Evolutionary conservation across 257 asterid genomes (phyloP).

Genomic region (Echites panduratus): DNA sequence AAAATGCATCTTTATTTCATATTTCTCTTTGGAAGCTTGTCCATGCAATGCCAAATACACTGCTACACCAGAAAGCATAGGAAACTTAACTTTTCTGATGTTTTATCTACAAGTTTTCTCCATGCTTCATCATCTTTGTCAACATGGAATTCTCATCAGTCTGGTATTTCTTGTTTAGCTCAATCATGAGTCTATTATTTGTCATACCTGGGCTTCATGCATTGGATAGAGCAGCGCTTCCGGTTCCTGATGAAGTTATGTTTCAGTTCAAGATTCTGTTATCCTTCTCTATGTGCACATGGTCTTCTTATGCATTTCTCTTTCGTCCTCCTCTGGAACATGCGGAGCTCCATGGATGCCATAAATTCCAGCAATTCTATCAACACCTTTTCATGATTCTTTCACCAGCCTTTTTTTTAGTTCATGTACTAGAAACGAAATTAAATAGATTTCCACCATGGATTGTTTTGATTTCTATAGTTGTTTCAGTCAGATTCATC

Average conservation of each 20-base stretch:
- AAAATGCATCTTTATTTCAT: not conserved
- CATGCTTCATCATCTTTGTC: not conserved
- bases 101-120: not conserved
- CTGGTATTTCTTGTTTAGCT: constrained; percentile 18
- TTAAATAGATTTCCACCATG: not conserved
- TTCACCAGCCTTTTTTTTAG: not conserved
- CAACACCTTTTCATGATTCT: not conserved
- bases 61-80: not conserved
- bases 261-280: not conserved
- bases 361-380: constrained; percentile 5
- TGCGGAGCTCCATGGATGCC: not conserved
- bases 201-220: constrained; percentile 1
- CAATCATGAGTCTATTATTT: constrained; percentile 5
- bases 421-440: not conserved
- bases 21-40: not conserved
- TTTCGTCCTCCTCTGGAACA: constrained; percentile 6
- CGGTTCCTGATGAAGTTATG: not conserved
- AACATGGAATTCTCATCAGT: constrained; percentile 20
- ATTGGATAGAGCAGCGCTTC: not conserved
- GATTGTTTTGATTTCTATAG: not conserved
- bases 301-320: constrained; percentile 12
- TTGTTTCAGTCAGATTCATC: not conserved
- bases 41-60: not conserved
- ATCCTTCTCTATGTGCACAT: not conserved
- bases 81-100: not conserved